Evolutionary conservation across 805 yeast species (phyloP).

Genomic region (Candida sonorensis): DNA sequence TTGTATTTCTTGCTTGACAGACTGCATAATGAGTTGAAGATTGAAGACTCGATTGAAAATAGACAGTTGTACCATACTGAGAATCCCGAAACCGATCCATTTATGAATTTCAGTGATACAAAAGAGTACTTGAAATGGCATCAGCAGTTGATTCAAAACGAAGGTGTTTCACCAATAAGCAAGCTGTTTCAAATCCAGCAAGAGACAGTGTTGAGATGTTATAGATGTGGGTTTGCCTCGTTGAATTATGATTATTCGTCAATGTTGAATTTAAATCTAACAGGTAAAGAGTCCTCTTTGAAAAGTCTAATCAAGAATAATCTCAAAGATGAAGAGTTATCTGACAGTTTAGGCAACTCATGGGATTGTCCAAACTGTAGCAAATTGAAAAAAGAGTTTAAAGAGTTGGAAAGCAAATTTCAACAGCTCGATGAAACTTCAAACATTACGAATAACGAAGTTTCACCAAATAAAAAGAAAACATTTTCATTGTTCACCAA

Average conservation of each 20-base stretch:
- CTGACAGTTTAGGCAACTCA: conserved; percentile 61
- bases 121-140: conserved; percentile 61
- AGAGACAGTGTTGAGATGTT: conserved; percentile 57
- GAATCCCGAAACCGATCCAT: conserved; percentile 20
- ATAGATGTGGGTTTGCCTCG: conserved; percentile 55
- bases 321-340: conserved; percentile 55
- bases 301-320: conserved; percentile 60
- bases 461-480: conserved; percentile 23
- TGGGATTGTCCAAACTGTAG: conserved; percentile 79
- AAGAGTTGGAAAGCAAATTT: no score
- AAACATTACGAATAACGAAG: conserved; percentile 4
- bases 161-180: conserved; percentile 63
- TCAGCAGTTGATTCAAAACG: conserved; percentile 38
- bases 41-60: conserved; percentile 17
- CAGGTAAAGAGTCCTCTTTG: conserved; percentile 25
- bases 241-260: conserved; percentile 39
- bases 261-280: conserved; percentile 25
- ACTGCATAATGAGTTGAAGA: conserved; percentile 56
- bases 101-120: conserved; percentile 16
- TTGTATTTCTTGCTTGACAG: conserved; percentile 58
- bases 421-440: conserved; percentile 7
- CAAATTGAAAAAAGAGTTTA: conserved; percentile 21
- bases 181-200: conserved; percentile 68
- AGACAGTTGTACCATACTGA: conserved; percentile 17
- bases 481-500: conserved; percentile 22